Base-by-base conservation (phyloP, 495 filamentous ascomycete species). In the Rhypophila decipiens region DNA sequence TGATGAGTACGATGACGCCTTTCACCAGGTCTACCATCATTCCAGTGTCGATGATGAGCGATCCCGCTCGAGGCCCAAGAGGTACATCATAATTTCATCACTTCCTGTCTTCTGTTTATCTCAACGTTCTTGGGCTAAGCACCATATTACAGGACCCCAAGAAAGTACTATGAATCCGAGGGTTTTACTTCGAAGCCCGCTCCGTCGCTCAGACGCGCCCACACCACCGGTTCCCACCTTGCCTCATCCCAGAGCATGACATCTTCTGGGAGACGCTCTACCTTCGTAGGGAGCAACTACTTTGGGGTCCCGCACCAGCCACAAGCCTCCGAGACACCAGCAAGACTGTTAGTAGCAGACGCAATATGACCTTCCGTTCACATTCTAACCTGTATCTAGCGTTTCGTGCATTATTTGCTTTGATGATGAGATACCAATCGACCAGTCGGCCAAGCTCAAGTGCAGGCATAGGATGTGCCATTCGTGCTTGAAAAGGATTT, bases 391-490 rank as follows among this genome's bases (percentile, higher is more conserved):
- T 21, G 29, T 44, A 21, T 44, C 22, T 43, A 87, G 84, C 46
- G 72, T 81, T 24, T 73, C 82, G 57, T 91, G 87, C 47, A 61
- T 88, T 15, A 78, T 75, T 20, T 93, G 87, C 64, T 61, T 81
- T 55, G 75, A 80, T 27, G 76, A 84, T 41, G 78, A 82, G 46
- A 58, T 80, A 3, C 77, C 80, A 1, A 55, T 70, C 34, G 69
- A 70, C 42, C 76, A 80, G 63, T 75, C 79, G 18, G 82, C 79
- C 17, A 84, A 84, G 54, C 76, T 90, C 34, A 73, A 77, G 47
- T 94, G 88, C 58, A 76, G 76, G 20, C 88, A 94, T 58, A 77
- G 78, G 35, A 89, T 87, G 84, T 94, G 88, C 61, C 68, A 84
- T 45, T 56, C 74, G 9, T 94, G 88, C 64, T 68, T 94, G 19